Base-by-base conservation (phyloP, 169 alveolate genomes). In the Plasmodium berghei region DNA sequence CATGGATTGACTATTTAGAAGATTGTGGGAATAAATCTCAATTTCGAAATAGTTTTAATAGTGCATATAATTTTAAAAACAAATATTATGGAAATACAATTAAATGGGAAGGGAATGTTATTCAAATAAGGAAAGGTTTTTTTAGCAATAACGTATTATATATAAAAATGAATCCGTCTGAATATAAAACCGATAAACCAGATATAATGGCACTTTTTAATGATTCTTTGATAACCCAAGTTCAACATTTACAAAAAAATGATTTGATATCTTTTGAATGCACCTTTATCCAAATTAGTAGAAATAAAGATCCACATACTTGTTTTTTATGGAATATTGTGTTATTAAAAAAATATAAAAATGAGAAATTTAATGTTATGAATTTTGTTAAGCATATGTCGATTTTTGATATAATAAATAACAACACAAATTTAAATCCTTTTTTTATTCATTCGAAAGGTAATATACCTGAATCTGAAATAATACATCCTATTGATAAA, bases 1-100 rank as follows among this genome's bases (percentile, higher is more conserved):
- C 75, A 48, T 75, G 88, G 88, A 20, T 75, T 10, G 75, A 75
- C n/a, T 75, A 75, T 20, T 56, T 75, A 28, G 88, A 75, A 20
- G 88, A 75, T 12, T 75, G 88, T 63, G 88, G 88, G 5, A 66
- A 75, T 42, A 75, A 75, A 28, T 75, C 88, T 1, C 88, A 75
- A n/a, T 55, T 75, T 0, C 46, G 88, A 63, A 75, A 75, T 63
- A 75, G 64, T 24, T 75, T 75, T 22, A 75, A 75, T 55, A 75
- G 75, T 42, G 49, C 48, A 9, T 74, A 75, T 55, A 75, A 75
- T 42, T 75, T 75, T 63, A 75, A 63, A 46, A 63, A n/a, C 18
- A 62, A 62, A 26, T 75, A 75, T 63, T 48, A 75, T 75, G 74
- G 88, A 4, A 62, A 75, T 22, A 75, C 88, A 55, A 45, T 75